phyloP scores from a whole-genome alignment of 2,329 filamentous ascomycete genomes.

The Atkinsonella texensis region DNA sequence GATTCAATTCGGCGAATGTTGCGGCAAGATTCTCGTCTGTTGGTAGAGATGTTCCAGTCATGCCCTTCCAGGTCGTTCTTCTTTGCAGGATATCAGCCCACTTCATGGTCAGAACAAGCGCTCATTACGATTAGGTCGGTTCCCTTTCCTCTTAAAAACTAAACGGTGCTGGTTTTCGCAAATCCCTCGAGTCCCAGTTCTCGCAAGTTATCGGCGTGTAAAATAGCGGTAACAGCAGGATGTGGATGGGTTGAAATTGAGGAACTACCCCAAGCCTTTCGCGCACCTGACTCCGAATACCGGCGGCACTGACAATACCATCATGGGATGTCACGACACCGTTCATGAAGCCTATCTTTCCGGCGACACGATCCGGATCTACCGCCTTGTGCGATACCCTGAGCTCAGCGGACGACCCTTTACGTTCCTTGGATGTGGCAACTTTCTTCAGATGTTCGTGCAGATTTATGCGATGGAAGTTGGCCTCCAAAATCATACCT shows the following conservation, averaged over 20 bases:
- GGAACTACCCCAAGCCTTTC: conserved; percentile 42
- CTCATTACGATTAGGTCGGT: conserved; percentile 52
- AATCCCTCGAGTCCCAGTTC: conserved; percentile 45
- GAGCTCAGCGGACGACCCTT: conserved; percentile 37
- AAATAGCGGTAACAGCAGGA: conserved; percentile 49
- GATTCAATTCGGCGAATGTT: conserved; percentile 45
- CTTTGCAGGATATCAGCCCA: conserved; percentile 46
- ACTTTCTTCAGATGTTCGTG: conserved; percentile 48
- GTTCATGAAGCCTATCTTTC: conserved; percentile 38
- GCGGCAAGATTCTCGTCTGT: conserved; percentile 41
- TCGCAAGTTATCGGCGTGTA: conserved; percentile 40
- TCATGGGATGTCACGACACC: conserved; percentile 36
- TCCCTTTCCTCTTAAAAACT: conserved; percentile 55
- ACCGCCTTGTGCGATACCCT: conserved; percentile 39
- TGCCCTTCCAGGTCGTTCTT: conserved; percentile 45
- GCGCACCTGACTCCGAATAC: conserved; percentile 49
- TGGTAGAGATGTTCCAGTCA: conserved; percentile 38
- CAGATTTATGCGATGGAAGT: conserved; percentile 54
- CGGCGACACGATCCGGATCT: conserved; percentile 36
- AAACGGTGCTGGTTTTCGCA: conserved; percentile 41
- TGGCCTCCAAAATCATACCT: conserved; percentile 48
- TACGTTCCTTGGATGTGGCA: conserved; percentile 35
- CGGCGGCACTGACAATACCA: conserved; percentile 47
- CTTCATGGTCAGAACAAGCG: conserved; percentile 47
- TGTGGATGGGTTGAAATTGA: conserved; percentile 36